Evolutionary conservation across 306 rosid species (phyloP).

Genomic region (Acacia confusa): DNA sequence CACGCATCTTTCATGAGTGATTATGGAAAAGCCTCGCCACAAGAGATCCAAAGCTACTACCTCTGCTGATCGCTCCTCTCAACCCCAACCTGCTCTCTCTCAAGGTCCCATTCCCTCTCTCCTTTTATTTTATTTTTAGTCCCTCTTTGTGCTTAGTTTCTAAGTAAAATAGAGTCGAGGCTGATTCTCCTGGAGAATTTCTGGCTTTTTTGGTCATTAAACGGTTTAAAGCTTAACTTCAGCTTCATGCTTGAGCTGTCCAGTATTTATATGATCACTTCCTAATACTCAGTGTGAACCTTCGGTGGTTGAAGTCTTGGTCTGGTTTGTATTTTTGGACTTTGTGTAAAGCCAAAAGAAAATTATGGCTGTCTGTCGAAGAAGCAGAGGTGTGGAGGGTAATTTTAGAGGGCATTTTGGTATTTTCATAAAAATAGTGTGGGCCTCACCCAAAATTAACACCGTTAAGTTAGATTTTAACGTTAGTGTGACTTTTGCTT

Average conservation of each 20-base stretch:
- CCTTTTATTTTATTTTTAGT: background rate
- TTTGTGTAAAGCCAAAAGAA: no score
- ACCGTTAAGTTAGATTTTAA: no score
- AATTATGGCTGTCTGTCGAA: no score
- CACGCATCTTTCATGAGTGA: constrained; percentile 43
- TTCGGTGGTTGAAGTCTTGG: constrained; percentile 10
- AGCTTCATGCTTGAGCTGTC: constrained; percentile 1
- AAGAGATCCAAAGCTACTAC: constrained; percentile 43
- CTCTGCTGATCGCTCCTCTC: constrained; percentile 37
- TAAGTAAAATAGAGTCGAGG: background rate
- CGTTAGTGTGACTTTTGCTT: no score
- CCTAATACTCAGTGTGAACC: constrained; percentile 8
- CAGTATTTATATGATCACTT: background rate
- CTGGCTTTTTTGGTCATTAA: background rate
- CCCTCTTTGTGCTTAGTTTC: background rate
- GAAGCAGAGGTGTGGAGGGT: no score
- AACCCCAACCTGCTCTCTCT: constrained; percentile 35
- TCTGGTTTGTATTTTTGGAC: background rate
- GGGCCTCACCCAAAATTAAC: no score
- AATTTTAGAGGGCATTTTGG: no score
- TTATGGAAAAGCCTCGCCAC: constrained; percentile 60
- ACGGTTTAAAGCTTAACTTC: background rate
- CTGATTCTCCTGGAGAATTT: background rate
- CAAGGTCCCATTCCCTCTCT: constrained; percentile 46
- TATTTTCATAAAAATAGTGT: no score